Percentiles rank a stretch among this genome's conserved stretches.
phyloP scores from a whole-genome alignment of 2,329 filamentous ascomycete genomes.

The Blastomyces percursus region DNA sequence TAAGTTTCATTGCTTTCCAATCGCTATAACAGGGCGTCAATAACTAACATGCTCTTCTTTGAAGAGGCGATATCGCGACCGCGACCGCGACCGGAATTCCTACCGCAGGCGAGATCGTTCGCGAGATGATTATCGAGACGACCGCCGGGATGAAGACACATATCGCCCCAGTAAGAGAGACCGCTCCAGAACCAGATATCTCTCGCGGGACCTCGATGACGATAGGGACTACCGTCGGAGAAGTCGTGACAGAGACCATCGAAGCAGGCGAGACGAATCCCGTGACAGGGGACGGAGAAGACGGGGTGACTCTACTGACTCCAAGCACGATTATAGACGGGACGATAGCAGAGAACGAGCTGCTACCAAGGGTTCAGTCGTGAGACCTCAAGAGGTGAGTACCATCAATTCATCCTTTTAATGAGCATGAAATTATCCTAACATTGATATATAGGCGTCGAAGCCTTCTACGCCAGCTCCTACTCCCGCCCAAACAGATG shows the following conservation, averaged over 20 bases:
- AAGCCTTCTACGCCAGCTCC: slow-evolving; percentile 38
- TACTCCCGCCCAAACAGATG: slow-evolving; percentile 49
- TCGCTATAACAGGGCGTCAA: background rate
- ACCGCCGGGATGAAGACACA: slow-evolving; percentile 54
- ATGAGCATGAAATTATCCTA: slow-evolving; percentile 9
- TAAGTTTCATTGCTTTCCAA: slow-evolving; percentile 22
- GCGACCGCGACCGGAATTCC: slow-evolving; percentile 44
- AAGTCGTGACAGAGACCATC: slow-evolving; percentile 59
- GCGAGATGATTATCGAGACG: slow-evolving; percentile 33
- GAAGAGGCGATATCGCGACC: slow-evolving; percentile 43
- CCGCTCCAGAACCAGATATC: slow-evolving; percentile 52
- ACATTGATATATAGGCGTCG: slow-evolving; percentile 36
- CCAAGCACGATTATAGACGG: slow-evolving; percentile 53
- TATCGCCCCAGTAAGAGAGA: slow-evolving; percentile 54
- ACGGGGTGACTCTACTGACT: slow-evolving; percentile 62
- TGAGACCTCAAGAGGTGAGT: slow-evolving; percentile 50
- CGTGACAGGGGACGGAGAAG: slow-evolving; percentile 53
- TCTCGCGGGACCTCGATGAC: slow-evolving; percentile 45
- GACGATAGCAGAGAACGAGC: slow-evolving; percentile 52
- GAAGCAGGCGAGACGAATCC: slow-evolving; percentile 61
- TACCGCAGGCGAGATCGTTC: slow-evolving; percentile 61
- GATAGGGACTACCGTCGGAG: slow-evolving; percentile 50
- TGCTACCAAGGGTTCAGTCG: slow-evolving; percentile 39
- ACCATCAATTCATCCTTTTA: background rate
- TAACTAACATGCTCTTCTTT: slow-evolving; percentile 16